Evolutionary conservation across 805 yeast species (phyloP), one percentile per base, ranked within the genome.

Genomic region (Myxozyma geophila): DNA sequence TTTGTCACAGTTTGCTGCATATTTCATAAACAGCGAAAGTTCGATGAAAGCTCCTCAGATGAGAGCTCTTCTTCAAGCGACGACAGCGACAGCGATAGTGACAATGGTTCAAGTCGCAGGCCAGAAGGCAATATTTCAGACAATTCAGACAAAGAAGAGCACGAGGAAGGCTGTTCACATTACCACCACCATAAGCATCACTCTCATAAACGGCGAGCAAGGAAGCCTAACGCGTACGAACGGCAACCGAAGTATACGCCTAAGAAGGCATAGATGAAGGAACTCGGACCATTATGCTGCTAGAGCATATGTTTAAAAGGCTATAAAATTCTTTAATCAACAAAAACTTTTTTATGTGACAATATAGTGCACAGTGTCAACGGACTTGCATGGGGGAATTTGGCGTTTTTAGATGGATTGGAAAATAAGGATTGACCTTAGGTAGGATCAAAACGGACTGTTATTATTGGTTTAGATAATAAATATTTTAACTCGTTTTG

Each of bases 141-240:
- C 17, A 13, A 8, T 7, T 2, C 9, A n/a, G 50, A 43, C 47
- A 47, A 41, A n/a, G 55, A 53, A 41, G 60, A 58, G 39, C 57
- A 58, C 21, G 43, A 15, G n/a, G 39, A 8, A 9, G 61, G 48
- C 23, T 39, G 48, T 17, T 33, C 46, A 36, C 39, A 52, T n/a
- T 41, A 62, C 28, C 50, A 47, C 40, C 55, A 54, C 43, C 54
- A 49, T 52, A 60, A 47, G 9, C 36, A 44, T 35, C 68, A 66
- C 43, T 49, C 54, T 60, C 70, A 40, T 46, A 61, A 67, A 69
- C 75, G 71, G 70, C 77, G 70, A 67, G 73, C 64, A 73, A 70
- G 70, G 71, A 76, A 74, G 75, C 76, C 79, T 35, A 90, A 93
- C 76, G 97, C 97, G 0, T 93, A 93, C 72, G 98, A 92, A 74